Percentiles rank a stretch among this genome's conserved stretches.
These are phyloP conservation scores for Cyphellophora attinorum DNA, from an alignment of 2,329 filamentous ascomycete genomes.

Conservation along the genomic window DNA sequence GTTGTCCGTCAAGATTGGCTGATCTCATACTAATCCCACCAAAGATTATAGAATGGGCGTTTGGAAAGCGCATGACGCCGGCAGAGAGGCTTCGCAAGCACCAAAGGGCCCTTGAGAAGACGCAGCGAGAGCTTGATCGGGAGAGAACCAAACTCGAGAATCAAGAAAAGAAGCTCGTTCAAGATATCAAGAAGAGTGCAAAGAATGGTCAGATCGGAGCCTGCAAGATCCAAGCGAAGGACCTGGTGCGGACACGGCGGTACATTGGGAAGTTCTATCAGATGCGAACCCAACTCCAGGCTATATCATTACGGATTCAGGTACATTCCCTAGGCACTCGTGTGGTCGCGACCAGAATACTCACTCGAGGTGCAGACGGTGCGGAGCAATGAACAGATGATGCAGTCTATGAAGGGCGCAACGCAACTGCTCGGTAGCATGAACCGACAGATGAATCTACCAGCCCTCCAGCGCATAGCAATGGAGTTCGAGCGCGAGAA, in stretches of 20 bases:
- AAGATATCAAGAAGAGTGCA: constrained; percentile 95
- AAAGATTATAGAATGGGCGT: constrained; percentile 99
- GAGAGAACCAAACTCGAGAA: constrained; percentile 94
- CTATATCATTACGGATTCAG: constrained; percentile 90
- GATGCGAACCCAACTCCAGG: constrained; percentile 94
- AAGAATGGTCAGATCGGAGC: constrained; percentile 99
- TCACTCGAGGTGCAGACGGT: constrained; percentile 57
- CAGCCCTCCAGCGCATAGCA: constrained; percentile 86
- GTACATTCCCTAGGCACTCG: constrained; percentile 33
- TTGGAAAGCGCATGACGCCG: constrained; percentile 98
- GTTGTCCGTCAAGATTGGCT: neutral
- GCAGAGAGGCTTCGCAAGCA: constrained; percentile 59
- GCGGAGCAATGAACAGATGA: constrained; percentile 98
- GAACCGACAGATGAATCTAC: constrained; percentile 97
- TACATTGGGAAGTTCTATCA: constrained; percentile 94
- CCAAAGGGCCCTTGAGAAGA: constrained; percentile 93
- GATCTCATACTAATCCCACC: too few relatives aligned
- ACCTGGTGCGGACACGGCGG: constrained; percentile 83
- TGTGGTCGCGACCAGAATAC: neutral
- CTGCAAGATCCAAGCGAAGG: constrained; percentile 96
- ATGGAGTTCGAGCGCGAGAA: constrained; percentile 99
- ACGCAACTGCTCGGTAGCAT: constrained; percentile 88
- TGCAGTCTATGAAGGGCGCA: constrained; percentile 98
- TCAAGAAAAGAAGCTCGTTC: constrained; percentile 93
- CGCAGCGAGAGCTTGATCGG: constrained; percentile 89